Base-by-base conservation (phyloP, 164 flowering plant genomes). In the Pachysandra terminalis region DNA sequence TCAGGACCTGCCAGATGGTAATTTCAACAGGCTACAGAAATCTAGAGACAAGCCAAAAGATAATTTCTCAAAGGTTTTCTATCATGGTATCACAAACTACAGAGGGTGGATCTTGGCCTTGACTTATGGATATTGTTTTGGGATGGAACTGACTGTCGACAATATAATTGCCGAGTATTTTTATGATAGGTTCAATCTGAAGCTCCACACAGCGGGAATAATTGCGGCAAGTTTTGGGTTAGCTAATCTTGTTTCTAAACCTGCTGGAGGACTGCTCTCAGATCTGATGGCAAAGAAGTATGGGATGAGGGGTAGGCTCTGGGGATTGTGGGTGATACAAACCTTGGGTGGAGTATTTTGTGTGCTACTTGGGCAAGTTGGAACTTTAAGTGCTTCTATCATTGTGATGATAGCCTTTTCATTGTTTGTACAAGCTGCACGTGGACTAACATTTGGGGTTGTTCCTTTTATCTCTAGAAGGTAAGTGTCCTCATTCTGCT, bases 401-500 rank as follows among this genome's bases (percentile, higher is more conserved):
- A 70, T 72, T 5, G 91, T 88, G 56, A 79, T 90, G 93, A 53
- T 93, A 19, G 66, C 64, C 9, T 93, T 93, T 81, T 93, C 98
- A 1, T 24, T 90, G 41, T 87, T 90, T 53, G 84, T 82, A 65
- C 97, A 91, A 75, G 90, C 92, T 56, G 88, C 97, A 0, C 90
- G 98, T 64, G 98, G 98, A 5, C 86, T 87, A 35, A 87, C 96
- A 6, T 93, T 89, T 62, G 98, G 97, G 0, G 82, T 93, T 0
- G 96, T 89, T 70, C 98, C 98, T 49, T 93, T 93, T 56, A 81
- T 93, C 71, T 93, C 98, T 1, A 66, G 91, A 68, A 90, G 98
- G 98, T 83, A 75, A 63, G 65, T 27, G 21, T 49, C 70, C 45
- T 9, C 55, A 6, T 2, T 19, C 23, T 63, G 10, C 56, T 17